Evolutionary conservation across 768 basidiomycete genomes (phyloP), one percentile per base, ranked within the genome.

Genomic region (Rhizopogon sp.): DNA sequence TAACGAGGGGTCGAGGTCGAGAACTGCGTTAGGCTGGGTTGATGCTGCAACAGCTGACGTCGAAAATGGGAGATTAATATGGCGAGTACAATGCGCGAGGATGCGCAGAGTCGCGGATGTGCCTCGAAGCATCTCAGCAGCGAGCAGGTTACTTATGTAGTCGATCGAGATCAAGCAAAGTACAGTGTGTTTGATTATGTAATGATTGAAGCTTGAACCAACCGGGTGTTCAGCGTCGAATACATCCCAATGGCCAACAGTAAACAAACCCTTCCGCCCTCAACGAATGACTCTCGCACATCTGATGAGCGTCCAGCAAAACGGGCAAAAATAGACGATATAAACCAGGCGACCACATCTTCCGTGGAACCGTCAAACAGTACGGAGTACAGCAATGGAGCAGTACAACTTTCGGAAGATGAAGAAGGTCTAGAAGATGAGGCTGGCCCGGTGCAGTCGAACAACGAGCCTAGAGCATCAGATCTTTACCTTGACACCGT

Each of bases 401-500:
- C 54, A 42, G 56, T 44, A 45, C 56, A 56, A 60, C 58, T 41
- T 41, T 53, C 56, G 51, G 64, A 63, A 16, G 68, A 59, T 44
- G 61, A 62, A 56, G 61, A 64, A 41, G 56, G 60, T 50, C 61
- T 69, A 57, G 59, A 60, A 29, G 68, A 70, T 45, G 63, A 66
- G 39, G 54, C 62, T 52, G 67, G 68, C 33, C 55, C 52, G 25
- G 47, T 35, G 61, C 61, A 61, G 55, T 56, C 63, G 40, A 53
- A 60, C 44, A 31, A 64, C 29, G 69, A 66, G 54, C 66, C 59
- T 58, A 70, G 66, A 65, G 79, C 90, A 39, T 89, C 91, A 52
- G 94, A 98, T 71, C 77, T 97, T 63, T 97, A 97, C 70, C 84
- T 98, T 52, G 94, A 98, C 75, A 97, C 94, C 56, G 94, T 89